phyloP scores from a whole-genome alignment of 176 grass and related monocot genomes.

The Puccinellia tenuiflora region DNA sequence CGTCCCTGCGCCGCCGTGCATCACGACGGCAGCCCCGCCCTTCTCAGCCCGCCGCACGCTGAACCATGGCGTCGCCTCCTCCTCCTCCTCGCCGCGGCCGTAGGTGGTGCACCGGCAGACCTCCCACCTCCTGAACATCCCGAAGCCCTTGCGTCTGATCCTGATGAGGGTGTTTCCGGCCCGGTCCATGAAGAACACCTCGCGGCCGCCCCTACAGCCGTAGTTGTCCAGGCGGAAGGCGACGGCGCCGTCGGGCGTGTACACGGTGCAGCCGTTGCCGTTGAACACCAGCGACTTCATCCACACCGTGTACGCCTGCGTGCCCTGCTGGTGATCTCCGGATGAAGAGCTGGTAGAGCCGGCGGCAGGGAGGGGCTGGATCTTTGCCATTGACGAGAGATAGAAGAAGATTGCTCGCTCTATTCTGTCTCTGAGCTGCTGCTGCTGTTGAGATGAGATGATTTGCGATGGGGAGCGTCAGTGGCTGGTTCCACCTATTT shows the following conservation, averaged over 20 bases:
- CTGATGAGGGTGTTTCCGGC: conserved; percentile 35
- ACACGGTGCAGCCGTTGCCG: conserved; percentile 68
- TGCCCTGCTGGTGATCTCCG: background rate
- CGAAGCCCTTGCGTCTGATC: conserved; percentile 42
- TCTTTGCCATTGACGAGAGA: conserved; percentile 25
- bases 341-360: background rate
- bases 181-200: conserved; percentile 68
- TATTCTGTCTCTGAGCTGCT: too few relatives aligned
- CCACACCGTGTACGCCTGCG: conserved; percentile 50
- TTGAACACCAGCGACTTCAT: conserved; percentile 91
- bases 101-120: background rate
- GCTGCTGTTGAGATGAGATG: background rate
- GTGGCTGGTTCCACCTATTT: background rate
- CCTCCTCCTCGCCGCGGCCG: background rate
- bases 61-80: conserved; percentile 39
- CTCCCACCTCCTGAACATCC: conserved; percentile 34
- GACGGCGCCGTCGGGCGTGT: conserved; percentile 50
- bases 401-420: background rate
- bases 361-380: conserved; percentile 15
- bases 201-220: conserved; percentile 35
- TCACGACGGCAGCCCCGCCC: background rate
- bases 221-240: conserved; percentile 86
- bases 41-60: conserved; percentile 13
- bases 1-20: conserved; percentile 20
- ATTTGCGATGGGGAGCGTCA: background rate